A percentile compares a stretch with the other conserved stretches of the same genome.
These are phyloP conservation scores for Zygosaccharomyces pseudobailii DNA, from an alignment of 1,139 yeast genomes.

Conservation along the genomic window DNA sequence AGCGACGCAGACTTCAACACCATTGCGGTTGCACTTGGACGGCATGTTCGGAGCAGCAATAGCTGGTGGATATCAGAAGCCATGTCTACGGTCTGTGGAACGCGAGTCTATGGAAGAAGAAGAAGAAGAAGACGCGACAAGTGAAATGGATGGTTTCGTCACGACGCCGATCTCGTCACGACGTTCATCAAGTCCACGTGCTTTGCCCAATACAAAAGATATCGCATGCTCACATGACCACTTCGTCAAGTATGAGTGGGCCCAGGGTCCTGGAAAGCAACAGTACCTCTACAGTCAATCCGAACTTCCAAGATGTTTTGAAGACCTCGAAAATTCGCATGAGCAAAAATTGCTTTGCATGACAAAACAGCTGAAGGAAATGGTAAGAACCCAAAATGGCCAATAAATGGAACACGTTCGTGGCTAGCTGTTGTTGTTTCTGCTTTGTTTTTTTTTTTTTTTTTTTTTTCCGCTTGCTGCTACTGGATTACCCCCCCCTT, in stretches of 20 bases:
- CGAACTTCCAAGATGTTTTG: background rate
- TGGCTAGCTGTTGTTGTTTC: background rate
- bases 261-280: background rate
- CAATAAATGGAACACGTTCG: background rate
- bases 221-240: background rate
- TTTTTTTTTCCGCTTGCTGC: background rate
- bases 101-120: background rate
- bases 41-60: slow-evolving; percentile 1
- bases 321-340: slow-evolving; percentile 1
- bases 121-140: background rate
- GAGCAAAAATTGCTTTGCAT: background rate
- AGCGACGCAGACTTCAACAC: background rate
- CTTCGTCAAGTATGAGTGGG: background rate
- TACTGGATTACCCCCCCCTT: background rate
- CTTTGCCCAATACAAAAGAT: background rate
- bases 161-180: background rate
- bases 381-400: background rate
- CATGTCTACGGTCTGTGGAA: background rate
- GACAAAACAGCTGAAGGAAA: background rate
- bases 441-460: too few species aligned
- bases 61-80: slow-evolving; percentile 2
- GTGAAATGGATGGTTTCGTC: background rate
- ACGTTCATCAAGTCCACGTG: background rate
- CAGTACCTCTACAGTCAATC: background rate
- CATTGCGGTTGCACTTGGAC: background rate